A percentile compares a stretch with the other conserved stretches of the same genome.
Evolutionary conservation across 208 protist species (phyloP).

Genomic region (Leishmania tropica): DNA sequence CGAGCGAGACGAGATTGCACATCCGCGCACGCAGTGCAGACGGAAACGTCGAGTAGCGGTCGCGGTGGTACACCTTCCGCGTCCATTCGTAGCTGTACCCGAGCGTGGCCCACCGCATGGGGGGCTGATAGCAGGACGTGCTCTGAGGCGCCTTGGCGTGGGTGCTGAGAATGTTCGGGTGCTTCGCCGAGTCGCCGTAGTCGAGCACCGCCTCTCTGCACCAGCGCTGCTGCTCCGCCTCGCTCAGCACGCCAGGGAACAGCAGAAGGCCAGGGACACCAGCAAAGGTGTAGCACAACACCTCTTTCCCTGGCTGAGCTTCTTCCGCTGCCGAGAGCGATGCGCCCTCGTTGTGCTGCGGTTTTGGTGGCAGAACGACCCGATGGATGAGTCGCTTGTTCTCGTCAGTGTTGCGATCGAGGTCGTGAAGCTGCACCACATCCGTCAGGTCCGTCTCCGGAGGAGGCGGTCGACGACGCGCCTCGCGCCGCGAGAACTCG

Average conservation of each 20-base stretch:
- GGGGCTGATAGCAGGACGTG: constrained; percentile 76
- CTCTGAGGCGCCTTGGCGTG: constrained; percentile 57
- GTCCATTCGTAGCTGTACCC: constrained; percentile 92
- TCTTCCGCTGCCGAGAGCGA: background rate
- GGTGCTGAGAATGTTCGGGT: constrained; percentile 86
- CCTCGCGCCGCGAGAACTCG: constrained; percentile 47
- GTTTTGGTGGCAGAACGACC: constrained; percentile 13
- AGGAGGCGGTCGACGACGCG: constrained; percentile 29
- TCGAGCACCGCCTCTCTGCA: constrained; percentile 62
- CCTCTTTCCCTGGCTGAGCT: background rate
- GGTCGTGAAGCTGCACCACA: constrained; percentile 61
- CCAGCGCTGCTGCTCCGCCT: constrained; percentile 53
- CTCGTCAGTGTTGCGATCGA: constrained; percentile 57
- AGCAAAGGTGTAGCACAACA: constrained; percentile 72
- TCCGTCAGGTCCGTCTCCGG: constrained; percentile 50
- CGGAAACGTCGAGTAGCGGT: constrained; percentile 66
- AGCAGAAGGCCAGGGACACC: constrained; percentile 73
- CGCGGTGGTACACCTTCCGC: constrained; percentile 67
- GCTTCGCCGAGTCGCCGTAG: constrained; percentile 59
- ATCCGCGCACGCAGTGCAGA: constrained; percentile 42
- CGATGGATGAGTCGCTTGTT: constrained; percentile 50
- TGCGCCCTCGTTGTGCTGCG: background rate
- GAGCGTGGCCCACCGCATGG: constrained; percentile 90
- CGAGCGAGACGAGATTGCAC: constrained; percentile 39
- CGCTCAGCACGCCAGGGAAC: constrained; percentile 55